These are phyloP conservation scores for Suillus tomentosus DNA, from an alignment of 768 basidiomycete species.

Conservation along the genomic window DNA sequence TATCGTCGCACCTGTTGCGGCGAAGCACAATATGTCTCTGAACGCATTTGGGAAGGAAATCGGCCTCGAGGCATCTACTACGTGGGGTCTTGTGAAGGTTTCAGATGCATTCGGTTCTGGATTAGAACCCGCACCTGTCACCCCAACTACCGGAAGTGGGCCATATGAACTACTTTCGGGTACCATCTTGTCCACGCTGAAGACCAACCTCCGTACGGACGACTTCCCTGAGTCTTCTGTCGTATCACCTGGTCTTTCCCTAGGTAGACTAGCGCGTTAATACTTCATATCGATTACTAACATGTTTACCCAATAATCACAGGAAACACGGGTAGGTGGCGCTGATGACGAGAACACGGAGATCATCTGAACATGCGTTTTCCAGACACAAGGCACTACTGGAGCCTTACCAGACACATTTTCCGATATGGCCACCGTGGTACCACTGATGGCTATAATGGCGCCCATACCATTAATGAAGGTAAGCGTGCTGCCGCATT, in stretches of 20 bases:
- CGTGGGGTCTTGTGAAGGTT: slow-evolving; percentile 40
- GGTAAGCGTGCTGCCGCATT: slow-evolving; percentile 16
- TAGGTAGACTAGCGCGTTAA: slow-evolving; percentile 14
- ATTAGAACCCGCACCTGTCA: slow-evolving; percentile 45
- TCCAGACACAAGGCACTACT: slow-evolving; percentile 46
- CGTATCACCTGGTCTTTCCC: slow-evolving; percentile 40
- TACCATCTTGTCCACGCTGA: slow-evolving; percentile 42
- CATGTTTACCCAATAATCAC: not conserved
- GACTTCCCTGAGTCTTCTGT: slow-evolving; percentile 24
- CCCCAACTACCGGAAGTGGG: slow-evolving; percentile 38
- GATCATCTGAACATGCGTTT: slow-evolving; percentile 23
- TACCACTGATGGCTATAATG: slow-evolving; percentile 37
- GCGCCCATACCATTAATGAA: slow-evolving; percentile 31
- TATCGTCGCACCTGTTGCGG: slow-evolving; percentile 20
- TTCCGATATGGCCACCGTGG: slow-evolving; percentile 46
- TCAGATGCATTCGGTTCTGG: slow-evolving; percentile 37
- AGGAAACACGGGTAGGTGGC: slow-evolving; percentile 28
- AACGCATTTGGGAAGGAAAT: slow-evolving; percentile 42
- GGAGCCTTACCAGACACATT: slow-evolving; percentile 48
- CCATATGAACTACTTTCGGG: slow-evolving; percentile 45
- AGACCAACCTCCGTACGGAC: slow-evolving; percentile 32
- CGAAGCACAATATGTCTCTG: slow-evolving; percentile 42
- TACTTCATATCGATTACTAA: slow-evolving; percentile 10
- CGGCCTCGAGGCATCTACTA: slow-evolving; percentile 24
- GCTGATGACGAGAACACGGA: slow-evolving; percentile 18